Evolutionary conservation across 345 rosid genomes (phyloP).

Genomic region (Eucalyptus coolabah): DNA sequence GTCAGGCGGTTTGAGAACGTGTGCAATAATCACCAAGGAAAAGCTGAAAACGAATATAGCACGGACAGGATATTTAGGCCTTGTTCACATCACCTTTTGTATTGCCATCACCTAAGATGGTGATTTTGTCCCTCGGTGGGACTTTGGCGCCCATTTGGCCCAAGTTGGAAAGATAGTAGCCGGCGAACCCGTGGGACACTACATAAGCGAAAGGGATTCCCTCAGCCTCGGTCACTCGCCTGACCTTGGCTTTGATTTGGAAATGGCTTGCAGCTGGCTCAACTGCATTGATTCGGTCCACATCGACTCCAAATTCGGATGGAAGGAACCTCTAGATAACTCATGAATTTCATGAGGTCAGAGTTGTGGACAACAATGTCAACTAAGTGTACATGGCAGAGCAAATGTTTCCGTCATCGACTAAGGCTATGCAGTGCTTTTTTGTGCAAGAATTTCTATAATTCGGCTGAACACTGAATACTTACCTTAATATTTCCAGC

Average conservation of each 20-base stretch:
- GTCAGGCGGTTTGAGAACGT: background rate
- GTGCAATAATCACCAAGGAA: background rate
- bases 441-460: background rate
- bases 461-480: too few species aligned
- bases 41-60: background rate
- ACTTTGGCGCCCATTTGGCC: background rate
- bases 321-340: constrained; percentile 12
- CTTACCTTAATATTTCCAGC: constrained; percentile 14
- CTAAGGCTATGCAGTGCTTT: background rate
- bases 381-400: background rate
- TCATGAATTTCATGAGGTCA: background rate
- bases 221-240: constrained; percentile 7
- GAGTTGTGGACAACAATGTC: background rate
- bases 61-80: background rate
- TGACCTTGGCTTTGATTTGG: background rate
- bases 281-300: background rate
- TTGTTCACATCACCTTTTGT: background rate
- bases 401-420: background rate
- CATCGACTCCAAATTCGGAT: constrained; percentile 13
- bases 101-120: constrained; percentile 7
- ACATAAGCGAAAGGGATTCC: constrained; percentile 19
- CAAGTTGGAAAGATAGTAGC: constrained; percentile 2
- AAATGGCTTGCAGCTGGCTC: constrained; percentile 3
- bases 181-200: background rate
- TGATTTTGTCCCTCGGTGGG: constrained; percentile 1